Evolutionary conservation across 257 asterid species (phyloP).

Genomic region (Schizonepeta tenuifolia): DNA sequence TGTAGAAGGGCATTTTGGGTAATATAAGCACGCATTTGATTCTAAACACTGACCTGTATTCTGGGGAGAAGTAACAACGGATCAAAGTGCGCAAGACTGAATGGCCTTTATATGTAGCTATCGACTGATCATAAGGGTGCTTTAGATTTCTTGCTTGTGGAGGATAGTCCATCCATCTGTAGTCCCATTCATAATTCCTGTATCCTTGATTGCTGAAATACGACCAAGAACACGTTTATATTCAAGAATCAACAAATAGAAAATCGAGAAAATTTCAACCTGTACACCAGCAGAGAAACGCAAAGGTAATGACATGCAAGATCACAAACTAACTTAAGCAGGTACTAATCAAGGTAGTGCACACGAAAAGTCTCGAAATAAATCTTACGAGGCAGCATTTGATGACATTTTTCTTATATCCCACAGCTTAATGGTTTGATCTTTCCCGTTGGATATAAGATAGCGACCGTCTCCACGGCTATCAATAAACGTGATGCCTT

Average conservation of each 20-base stretch:
- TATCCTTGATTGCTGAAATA: conserved; percentile 50
- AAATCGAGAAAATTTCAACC: not conserved
- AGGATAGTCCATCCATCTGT: conserved; percentile 97
- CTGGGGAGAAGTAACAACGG: conserved; percentile 94
- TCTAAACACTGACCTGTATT: conserved; percentile 55
- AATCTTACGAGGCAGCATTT: conserved; percentile 32
- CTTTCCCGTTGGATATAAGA: conserved; percentile 89
- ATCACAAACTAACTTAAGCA: not conserved
- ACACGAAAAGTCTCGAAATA: not conserved
- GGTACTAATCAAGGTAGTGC: not conserved
- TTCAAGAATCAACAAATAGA: not conserved
- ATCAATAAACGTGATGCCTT: conserved; percentile 83
- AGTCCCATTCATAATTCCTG: conserved; percentile 86
- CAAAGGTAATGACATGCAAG: no score
- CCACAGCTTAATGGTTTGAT: conserved; percentile 87
- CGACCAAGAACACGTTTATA: not conserved
- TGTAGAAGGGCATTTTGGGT: not conserved
- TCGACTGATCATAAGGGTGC: conserved; percentile 82
- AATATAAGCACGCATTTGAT: not conserved
- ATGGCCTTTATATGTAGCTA: conserved; percentile 81
- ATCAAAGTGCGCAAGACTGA: conserved; percentile 83
- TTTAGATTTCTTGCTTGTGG: conserved; percentile 60
- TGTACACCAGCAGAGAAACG: no score
- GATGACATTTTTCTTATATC: conserved; percentile 88
- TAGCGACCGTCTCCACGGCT: conserved; percentile 89